Evolutionary conservation across 2,329 filamentous ascomycete genomes (phyloP).

Genomic region (Tolypocladium ophioglossoides): DNA sequence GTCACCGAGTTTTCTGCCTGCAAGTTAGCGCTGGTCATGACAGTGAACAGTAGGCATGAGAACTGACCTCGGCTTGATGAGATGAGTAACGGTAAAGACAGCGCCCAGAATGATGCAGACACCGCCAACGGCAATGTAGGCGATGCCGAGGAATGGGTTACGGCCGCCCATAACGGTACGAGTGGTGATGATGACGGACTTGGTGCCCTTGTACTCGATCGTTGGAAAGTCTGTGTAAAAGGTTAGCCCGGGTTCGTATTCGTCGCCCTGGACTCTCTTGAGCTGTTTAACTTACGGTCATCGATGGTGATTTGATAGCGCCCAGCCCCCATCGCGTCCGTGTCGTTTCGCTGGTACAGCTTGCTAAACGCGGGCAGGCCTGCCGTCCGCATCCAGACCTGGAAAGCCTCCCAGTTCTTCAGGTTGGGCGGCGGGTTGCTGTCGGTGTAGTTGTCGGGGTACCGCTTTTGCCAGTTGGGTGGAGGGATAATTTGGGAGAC

Average conservation of each 20-base stretch:
- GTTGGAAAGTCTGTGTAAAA: slow-evolving; percentile 63
- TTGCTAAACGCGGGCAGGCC: slow-evolving; percentile 93
- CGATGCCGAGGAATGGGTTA: slow-evolving; percentile 93
- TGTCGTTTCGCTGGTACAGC: slow-evolving; percentile 74
- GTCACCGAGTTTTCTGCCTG: slow-evolving; percentile 82
- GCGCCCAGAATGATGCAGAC: slow-evolving; percentile 83
- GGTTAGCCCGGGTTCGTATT: background rate
- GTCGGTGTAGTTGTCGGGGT: slow-evolving; percentile 58
- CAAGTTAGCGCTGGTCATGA: slow-evolving; percentile 1
- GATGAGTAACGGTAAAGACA: slow-evolving; percentile 80
- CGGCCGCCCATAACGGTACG: slow-evolving; percentile 87
- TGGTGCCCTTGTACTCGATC: slow-evolving; percentile 69
- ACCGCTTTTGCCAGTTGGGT: slow-evolving; percentile 71
- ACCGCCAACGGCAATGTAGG: slow-evolving; percentile 88
- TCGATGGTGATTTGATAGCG: slow-evolving; percentile 68
- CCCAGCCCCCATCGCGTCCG: slow-evolving; percentile 53
- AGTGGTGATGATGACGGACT: slow-evolving; percentile 82
- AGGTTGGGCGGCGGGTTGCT: slow-evolving; percentile 60
- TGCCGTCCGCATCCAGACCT: slow-evolving; percentile 98
- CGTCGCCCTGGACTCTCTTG: background rate
- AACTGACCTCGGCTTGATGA: slow-evolving; percentile 76
- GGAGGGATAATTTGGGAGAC: slow-evolving; percentile 62
- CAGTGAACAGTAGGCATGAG: slow-evolving; percentile 2
- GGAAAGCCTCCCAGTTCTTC: slow-evolving; percentile 70
- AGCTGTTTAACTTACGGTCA: slow-evolving; percentile 51